These are phyloP conservation scores for Arthrobotrys megalospora DNA, from an alignment of 2,329 filamentous ascomycete genomes.

Conservation along the genomic window DNA sequence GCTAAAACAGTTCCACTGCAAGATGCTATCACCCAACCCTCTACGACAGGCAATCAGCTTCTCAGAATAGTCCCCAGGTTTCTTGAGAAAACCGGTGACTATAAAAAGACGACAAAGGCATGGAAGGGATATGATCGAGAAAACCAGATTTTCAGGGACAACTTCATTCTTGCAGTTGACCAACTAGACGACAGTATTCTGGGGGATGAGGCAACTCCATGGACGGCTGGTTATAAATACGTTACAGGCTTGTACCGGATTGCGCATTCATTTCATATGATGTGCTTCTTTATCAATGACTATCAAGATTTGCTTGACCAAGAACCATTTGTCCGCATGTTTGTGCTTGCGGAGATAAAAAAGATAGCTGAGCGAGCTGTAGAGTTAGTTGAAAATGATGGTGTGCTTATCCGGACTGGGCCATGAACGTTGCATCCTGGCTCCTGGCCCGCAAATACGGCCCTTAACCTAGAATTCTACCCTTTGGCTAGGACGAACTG, in stretches of 20 bases:
- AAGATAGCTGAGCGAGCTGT: conserved; percentile 31
- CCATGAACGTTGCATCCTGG: neutral
- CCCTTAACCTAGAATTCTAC: too few species aligned
- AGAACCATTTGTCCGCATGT: conserved; percentile 16
- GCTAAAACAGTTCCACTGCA: conserved; percentile 29
- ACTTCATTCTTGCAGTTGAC: conserved; percentile 15
- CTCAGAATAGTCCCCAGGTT: neutral
- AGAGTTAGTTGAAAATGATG: conserved; percentile 3
- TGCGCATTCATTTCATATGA: conserved; percentile 27
- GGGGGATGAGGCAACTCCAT: conserved; percentile 28
- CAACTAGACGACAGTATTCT: conserved; percentile 39
- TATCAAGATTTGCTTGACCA: conserved; percentile 25
- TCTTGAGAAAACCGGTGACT: neutral
- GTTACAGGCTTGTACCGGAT: conserved; percentile 41
- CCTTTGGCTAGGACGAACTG: neutral
- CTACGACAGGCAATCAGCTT: conserved; percentile 2
- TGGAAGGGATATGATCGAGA: conserved; percentile 18
- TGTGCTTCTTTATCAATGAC: conserved; percentile 27
- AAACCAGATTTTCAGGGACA: conserved; percentile 15
- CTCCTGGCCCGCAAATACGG: neutral
- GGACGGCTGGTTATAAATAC: conserved; percentile 44
- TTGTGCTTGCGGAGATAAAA: conserved; percentile 15
- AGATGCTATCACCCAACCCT: conserved; percentile 23
- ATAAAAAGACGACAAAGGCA: neutral
- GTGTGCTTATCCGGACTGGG: neutral